Conservation (phyloP, 768 basidiomycete genomes). For the Udeniomyces megalosporus region DNA sequence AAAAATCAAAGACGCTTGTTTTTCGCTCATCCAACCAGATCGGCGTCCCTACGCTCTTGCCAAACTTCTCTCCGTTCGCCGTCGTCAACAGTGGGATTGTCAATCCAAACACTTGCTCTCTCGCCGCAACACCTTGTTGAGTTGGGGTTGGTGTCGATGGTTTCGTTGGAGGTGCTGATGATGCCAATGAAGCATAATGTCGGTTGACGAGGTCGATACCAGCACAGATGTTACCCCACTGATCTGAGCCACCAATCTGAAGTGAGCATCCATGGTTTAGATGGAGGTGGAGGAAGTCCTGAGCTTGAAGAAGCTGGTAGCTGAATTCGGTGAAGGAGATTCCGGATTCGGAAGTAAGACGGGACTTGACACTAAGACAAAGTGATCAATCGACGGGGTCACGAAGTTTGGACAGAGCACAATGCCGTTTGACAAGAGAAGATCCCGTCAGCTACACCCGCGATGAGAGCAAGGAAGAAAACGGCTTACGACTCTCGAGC, state of each 20-base stretch:
- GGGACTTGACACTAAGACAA: conserved; percentile 2
- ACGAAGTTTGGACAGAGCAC: background rate
- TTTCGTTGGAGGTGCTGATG: background rate
- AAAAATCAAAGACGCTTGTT: conserved; percentile 84
- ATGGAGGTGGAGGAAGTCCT: conserved; percentile 69
- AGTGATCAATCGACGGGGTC: background rate
- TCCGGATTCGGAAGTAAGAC: conserved; percentile 12
- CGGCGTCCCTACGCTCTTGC: conserved; percentile 91
- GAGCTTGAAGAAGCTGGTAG: conserved; percentile 91
- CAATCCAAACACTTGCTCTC: conserved; percentile 48
- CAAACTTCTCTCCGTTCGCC: conserved; percentile 80
- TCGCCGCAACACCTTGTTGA: background rate
- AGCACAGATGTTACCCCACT: conserved; percentile 94
- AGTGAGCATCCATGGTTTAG: conserved; percentile 54
- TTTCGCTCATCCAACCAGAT: conserved; percentile 65
- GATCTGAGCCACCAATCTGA: conserved; percentile 92
- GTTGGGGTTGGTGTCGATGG: no score
- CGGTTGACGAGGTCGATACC: conserved; percentile 80
- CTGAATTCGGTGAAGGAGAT: conserved; percentile 98
- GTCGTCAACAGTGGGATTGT: conserved; percentile 92
- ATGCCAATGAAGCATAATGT: no score
- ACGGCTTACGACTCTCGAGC: conserved; percentile 74
- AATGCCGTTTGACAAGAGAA: background rate
- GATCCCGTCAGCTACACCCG: background rate
- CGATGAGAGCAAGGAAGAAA: background rate